Evolutionary conservation across 2,329 filamentous ascomycete genomes (phyloP), one percentile per base, ranked within the genome.

Genomic region (Zasmidium angulare): DNA sequence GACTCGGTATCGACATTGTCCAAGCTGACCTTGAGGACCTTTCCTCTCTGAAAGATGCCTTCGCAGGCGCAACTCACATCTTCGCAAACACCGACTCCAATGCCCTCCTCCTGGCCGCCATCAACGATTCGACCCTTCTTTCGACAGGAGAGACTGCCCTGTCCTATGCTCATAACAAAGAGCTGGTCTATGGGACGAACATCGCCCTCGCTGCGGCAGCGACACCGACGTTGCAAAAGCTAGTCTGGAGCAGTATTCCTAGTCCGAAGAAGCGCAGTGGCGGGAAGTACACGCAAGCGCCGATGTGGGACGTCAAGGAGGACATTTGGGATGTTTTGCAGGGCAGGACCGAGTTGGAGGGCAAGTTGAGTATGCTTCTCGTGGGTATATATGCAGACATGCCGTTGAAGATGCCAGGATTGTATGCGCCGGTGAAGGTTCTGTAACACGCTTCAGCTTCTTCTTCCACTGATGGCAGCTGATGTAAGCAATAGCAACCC

Each of bases 151-250:
- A 26, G 19, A 29, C 36, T 58, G 79, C 11, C 69, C 69, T 56
- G 79, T 76, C 59, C 79, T 79, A 0, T 82, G 80, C 60, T 74
- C 82, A 0, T 3, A 11, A 12, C n/a, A 70, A 79, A 1, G 84
- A 86, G 70, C 68, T 77, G 7, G 73, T 73, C 14, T 79, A 85
- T 55, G 82, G 83, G 0, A 79, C 76, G 61, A 86, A 86, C 59
- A 81, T 86, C 26, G 81, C 77, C 2, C 79, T 84, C 61, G 83
- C 82, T 0, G 83, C 82, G n/a, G 60, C 59, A 0, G 64, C 70
- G 1, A 55, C 51, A 3, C 49, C 58, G n/a, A 69, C 63, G 0
- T 59, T 81, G 1, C 71, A 79, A 36, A 62, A 74, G 2, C 71
- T 81, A 9, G 59, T 81, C 1, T 66, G 75, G 2, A 78, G 74